A percentile compares a stretch with the other conserved stretches of the same genome.
phyloP scores from a whole-genome alignment of 2,329 filamentous ascomycete genomes.

The Aspergillus tubingensis region DNA sequence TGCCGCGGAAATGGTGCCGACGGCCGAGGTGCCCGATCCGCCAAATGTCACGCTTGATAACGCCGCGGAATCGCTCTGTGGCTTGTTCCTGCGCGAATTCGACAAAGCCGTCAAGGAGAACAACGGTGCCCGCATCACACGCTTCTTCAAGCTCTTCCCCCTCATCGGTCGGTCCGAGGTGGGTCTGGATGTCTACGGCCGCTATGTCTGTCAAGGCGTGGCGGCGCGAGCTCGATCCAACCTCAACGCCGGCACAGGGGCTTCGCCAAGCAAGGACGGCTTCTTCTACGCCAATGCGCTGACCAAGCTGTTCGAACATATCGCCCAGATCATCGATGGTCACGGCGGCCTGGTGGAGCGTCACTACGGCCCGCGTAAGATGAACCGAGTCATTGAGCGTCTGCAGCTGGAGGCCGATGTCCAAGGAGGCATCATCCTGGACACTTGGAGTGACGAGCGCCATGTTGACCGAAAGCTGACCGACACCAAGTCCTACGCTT shows the following conservation, averaged over 20 bases:
- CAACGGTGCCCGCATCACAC: slow-evolving; percentile 86
- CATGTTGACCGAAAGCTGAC: slow-evolving; percentile 81
- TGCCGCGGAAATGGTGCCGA: slow-evolving; percentile 89
- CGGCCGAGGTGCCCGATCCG: slow-evolving; percentile 89
- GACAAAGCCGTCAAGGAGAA: slow-evolving; percentile 84
- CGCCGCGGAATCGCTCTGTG: slow-evolving; percentile 86
- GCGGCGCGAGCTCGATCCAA: slow-evolving; percentile 79
- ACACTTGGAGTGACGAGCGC: slow-evolving; percentile 92
- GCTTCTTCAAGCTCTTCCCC: slow-evolving; percentile 98
- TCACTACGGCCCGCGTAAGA: slow-evolving; percentile 89
- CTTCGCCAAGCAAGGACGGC: slow-evolving; percentile 66
- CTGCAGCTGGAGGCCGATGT: slow-evolving; percentile 94
- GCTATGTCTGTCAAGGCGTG: slow-evolving; percentile 94
- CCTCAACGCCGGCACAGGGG: slow-evolving; percentile 67
- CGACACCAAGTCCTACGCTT: slow-evolving; percentile 96
- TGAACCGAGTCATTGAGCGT: slow-evolving; percentile 90
- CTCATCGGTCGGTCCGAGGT: slow-evolving; percentile 86
- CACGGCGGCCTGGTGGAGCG: slow-evolving; percentile 89
- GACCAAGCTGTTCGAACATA: slow-evolving; percentile 93
- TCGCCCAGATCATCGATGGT: slow-evolving; percentile 91
- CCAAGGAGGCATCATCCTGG: slow-evolving; percentile 91
- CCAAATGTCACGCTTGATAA: slow-evolving; percentile 83
- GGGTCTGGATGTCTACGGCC: slow-evolving; percentile 90
- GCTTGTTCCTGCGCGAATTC: slow-evolving; percentile 89
- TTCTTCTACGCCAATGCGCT: slow-evolving; percentile 91